A percentile compares a stretch with the other conserved stretches of the same genome.
Conservation (phyloP, 202 grass and related monocot species). For the Panicum virgatum region DNA sequence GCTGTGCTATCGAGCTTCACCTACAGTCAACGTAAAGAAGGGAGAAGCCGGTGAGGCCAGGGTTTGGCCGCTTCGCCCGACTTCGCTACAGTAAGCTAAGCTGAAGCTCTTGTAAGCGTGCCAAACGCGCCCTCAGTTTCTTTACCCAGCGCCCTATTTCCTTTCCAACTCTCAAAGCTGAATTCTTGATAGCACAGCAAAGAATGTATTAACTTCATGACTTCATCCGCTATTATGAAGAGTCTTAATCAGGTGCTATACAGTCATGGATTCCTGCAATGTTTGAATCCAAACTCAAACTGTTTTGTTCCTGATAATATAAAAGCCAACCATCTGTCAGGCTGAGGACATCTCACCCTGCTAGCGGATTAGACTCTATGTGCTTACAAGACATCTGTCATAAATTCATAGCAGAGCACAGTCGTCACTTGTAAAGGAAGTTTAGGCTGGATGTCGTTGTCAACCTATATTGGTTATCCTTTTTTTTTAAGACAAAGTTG, state of each 20-base stretch:
- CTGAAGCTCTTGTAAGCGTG: no score
- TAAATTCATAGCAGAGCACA: conserved; percentile 11
- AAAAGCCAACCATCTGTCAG: conserved; percentile 30
- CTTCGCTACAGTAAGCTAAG: no score
- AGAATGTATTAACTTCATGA: no score
- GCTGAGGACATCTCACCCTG: conserved; percentile 33
- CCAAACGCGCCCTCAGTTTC: no score
- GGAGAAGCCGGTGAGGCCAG: no score
- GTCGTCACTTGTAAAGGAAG: conserved; percentile 21
- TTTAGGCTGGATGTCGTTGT: conserved; percentile 36
- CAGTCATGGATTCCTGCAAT: conserved; percentile 19
- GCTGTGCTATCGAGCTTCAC: no score
- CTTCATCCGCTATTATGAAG: no score
- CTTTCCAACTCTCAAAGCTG: no score
- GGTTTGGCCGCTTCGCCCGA: no score
- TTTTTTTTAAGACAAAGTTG: neutral
- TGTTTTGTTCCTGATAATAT: conserved; percentile 20
- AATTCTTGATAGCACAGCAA: no score
- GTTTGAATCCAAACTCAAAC: neutral
- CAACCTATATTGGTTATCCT: neutral
- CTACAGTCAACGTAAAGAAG: no score
- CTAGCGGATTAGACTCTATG: conserved; percentile 44
- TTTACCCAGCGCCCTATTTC: neutral
- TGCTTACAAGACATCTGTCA: conserved; percentile 7
- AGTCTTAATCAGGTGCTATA: no score